Evolutionary conservation across 148 eudicot species (phyloP), one percentile per base, ranked within the genome.

Genomic region (Rhododendron henanense): DNA sequence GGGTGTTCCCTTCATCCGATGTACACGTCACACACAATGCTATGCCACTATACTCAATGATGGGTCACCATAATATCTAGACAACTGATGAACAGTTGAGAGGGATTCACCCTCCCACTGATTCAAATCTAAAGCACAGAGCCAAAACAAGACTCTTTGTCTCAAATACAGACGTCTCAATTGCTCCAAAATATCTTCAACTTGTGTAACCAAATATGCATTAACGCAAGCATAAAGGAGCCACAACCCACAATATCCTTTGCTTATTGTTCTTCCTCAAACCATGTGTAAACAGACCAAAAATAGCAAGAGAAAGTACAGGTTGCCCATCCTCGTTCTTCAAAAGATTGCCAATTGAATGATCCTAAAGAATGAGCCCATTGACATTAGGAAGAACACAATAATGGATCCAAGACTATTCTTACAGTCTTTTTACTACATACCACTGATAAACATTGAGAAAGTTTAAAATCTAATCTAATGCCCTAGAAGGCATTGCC

Each of bases 221-320:
- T 55, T 25, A 50, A 47, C 33, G 50, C 82, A 79, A 78, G 63
- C 61, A 79, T 79, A 53, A 81, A 81, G 33, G n/a, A 81, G 65
- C 65, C 65, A 59, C 65, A 59, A 59, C 8, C 65, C 65, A 59
- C n/a, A 19, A 59, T 59, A 59, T 59, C 65, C 63, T 59, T n/a
- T 57, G 73, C 33, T 9, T 25, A 65, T 7, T 8, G 73, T 71
- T 71, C 76, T 13, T 71, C 61, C 39, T 23, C 14, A 7, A 19
- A 53, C 8, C 25, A 33, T 4, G 15, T 15, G 41, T 28, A 51
- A 81, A 9, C 11, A 53, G 39, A 11, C 82, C 82, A 79, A 47
- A 79, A 47, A 25, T n/a, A 48, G 3, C 55, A 21, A 81, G n/a
- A 37, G 25, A 61, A 4, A 19, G 73, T 21, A 61, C 31, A 37